phyloP scores from a whole-genome alignment of 306 rosid species.

The Quercus agrifolia region DNA sequence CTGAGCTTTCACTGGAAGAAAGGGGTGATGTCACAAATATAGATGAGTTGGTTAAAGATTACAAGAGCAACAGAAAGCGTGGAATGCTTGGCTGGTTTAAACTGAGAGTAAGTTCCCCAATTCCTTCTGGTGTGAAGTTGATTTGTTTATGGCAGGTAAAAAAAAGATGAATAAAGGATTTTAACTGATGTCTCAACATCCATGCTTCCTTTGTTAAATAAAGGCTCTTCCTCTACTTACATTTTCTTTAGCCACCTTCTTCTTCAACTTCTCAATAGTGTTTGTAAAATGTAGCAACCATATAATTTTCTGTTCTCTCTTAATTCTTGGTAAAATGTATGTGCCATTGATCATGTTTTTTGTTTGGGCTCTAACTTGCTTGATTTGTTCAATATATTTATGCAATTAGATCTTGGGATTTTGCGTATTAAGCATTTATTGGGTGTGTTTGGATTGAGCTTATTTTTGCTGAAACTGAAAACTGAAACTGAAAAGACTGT shows the following conservation, averaged over 20 bases:
- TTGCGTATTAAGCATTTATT: neutral
- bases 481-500: too few relatives aligned
- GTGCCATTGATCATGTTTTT: neutral
- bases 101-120: constrained; percentile 40
- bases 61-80: constrained; percentile 57
- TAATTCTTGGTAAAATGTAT: neutral
- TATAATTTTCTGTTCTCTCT: neutral
- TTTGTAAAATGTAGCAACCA: neutral
- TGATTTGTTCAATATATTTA: neutral
- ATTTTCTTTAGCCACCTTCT: neutral
- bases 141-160: neutral
- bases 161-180: neutral
- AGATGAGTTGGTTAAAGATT: constrained; percentile 71
- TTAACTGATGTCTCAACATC: neutral
- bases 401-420: neutral
- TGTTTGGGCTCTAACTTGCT: neutral
- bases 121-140: constrained; percentile 17
- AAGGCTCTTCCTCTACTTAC: neutral
- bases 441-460: too few relatives aligned
- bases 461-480: too few relatives aligned
- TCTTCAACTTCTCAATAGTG: neutral
- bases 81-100: constrained; percentile 93
- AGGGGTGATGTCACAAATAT: constrained; percentile 53
- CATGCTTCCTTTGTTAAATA: neutral
- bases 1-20: constrained; percentile 62